Evolutionary conservation across 768 basidiomycete species (phyloP).

Genomic region (Pulveroboletus sp.): DNA sequence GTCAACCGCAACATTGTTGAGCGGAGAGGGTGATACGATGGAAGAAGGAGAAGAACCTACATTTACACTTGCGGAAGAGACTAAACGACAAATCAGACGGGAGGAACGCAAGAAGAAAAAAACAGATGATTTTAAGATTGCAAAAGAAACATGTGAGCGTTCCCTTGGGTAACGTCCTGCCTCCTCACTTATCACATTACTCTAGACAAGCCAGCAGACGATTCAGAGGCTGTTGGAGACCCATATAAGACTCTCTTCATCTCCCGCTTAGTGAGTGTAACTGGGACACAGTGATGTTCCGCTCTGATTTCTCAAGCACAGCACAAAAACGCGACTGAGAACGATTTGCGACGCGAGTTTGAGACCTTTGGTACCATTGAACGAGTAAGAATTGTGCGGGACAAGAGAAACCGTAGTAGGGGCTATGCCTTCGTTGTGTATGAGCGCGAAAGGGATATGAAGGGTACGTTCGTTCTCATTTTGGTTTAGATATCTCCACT

Average conservation of each 20-base stretch:
- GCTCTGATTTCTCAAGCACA: conserved; percentile 32
- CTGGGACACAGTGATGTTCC: background rate
- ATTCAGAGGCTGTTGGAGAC: conserved; percentile 86
- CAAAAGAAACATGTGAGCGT: conserved; percentile 79
- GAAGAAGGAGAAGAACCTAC: conserved; percentile 82
- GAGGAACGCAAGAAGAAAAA: conserved; percentile 77
- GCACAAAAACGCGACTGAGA: conserved; percentile 91
- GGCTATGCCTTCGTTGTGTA: conserved; percentile 98
- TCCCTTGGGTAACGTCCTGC: background rate
- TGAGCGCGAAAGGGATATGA: conserved; percentile 98
- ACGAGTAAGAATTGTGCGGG: conserved; percentile 86
- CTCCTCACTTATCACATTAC: conserved; percentile 5
- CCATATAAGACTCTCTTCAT: conserved; percentile 99
- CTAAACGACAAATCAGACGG: conserved; percentile 68
- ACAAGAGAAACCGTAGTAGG: conserved; percentile 80
- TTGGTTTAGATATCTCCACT: conserved; percentile 13
- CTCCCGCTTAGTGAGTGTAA: conserved; percentile 67
- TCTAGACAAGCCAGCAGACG: conserved; percentile 89
- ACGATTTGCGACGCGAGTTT: conserved; percentile 90
- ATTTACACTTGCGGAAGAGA: conserved; percentile 80
- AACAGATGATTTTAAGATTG: conserved; percentile 69
- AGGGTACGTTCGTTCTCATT: conserved; percentile 52
- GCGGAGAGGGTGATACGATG: conserved; percentile 60
- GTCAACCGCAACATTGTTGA: conserved; percentile 61
- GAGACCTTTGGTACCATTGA: conserved; percentile 95